Evolutionary conservation across 139 green algal species (phyloP), one percentile per base, ranked within the genome.

Genomic region (Desmodesmus armatus): DNA sequence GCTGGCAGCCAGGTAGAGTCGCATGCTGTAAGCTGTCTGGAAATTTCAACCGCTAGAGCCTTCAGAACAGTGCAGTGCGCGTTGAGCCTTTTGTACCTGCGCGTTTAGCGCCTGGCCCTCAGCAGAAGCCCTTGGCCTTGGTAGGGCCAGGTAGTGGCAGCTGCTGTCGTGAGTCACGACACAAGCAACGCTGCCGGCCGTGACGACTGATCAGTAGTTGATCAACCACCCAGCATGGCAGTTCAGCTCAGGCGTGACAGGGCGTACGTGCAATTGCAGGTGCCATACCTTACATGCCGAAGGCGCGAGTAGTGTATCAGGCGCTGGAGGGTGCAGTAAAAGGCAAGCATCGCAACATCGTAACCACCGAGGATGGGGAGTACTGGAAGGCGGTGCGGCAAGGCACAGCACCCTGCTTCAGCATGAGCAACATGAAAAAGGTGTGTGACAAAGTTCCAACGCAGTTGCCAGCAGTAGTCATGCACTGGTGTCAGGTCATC

Each of bases 331-430:
- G 35, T 5, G 62, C 43, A 23, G 7, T 63, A 3, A 41, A 49
- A 39, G 41, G 41, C 9, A 25, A 31, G 7, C 31, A 40, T 11
- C 62, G 41, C 3, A 74, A 72, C 41, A 75, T 84, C 35, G 3
- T 84, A 23, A 77, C 78, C 21, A 11, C 39, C 37, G 43, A 37
- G 21, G 78, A 84, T 31, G 40, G 41, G 0, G n/a, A 62, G 1
- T 75, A 84, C 60, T 84, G 63, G 62, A 84, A 84, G 63, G 78
- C 78, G 7, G 78, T 84, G 29, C 66, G 78, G 5, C 78, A 84
- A 13, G 78, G 29, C n/a, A 43, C 63, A 37, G 78, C 78, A 51
- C 78, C 78, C 19, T 84, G 78, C 78, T 84, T 84, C 78, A 84
- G 78, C 43, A 73, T 29, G 29, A 65, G 39, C 29, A 84, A 76